Evolutionary conservation across 2,329 filamentous ascomycete species (phyloP).

Genomic region (Cyclaneusma minus): DNA sequence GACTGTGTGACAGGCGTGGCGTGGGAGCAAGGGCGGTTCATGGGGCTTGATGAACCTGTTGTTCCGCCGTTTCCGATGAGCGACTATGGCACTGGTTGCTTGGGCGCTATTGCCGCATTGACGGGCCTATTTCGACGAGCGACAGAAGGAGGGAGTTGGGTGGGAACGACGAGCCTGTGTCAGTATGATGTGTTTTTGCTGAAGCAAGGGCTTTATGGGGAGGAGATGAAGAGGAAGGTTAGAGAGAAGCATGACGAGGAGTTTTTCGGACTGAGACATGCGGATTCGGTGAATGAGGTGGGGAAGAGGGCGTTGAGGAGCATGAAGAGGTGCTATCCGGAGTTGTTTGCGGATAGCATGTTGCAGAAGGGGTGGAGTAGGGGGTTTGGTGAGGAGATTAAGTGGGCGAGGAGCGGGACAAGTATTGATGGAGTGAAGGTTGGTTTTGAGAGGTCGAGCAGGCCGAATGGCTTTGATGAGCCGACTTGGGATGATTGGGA

Average conservation of each 20-base stretch:
- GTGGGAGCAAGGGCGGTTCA: constrained; percentile 45
- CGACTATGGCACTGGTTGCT: constrained; percentile 57
- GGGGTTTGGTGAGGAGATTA: constrained; percentile 11
- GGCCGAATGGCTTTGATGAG: constrained; percentile 35
- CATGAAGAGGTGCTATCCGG: constrained; percentile 14
- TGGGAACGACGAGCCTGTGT: constrained; percentile 45
- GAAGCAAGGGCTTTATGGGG: constrained; percentile 39
- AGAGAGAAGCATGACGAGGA: constrained; percentile 9
- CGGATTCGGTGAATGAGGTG: constrained; percentile 17
- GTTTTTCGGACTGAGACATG: constrained; percentile 15
- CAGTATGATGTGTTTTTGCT: constrained; percentile 56
- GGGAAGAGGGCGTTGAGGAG: constrained; percentile 13
- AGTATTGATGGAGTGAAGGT: constrained; percentile 14
- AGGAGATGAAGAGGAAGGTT: constrained; percentile 30
- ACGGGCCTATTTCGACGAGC: constrained; percentile 47
- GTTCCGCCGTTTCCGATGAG: constrained; percentile 50
- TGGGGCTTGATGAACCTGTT: constrained; percentile 45
- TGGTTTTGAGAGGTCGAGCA: constrained; percentile 15
- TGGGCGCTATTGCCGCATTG: constrained; percentile 53
- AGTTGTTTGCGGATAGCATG: constrained; percentile 13
- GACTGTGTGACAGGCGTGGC: constrained; percentile 47
- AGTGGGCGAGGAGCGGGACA: constrained; percentile 15
- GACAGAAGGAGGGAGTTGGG: constrained; percentile 47
- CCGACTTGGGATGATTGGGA: constrained; percentile 33
- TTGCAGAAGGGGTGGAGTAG: constrained; percentile 14